Evolutionary conservation across 2,329 filamentous ascomycete species (phyloP).

Genomic region (Blumeriella jaapii): DNA sequence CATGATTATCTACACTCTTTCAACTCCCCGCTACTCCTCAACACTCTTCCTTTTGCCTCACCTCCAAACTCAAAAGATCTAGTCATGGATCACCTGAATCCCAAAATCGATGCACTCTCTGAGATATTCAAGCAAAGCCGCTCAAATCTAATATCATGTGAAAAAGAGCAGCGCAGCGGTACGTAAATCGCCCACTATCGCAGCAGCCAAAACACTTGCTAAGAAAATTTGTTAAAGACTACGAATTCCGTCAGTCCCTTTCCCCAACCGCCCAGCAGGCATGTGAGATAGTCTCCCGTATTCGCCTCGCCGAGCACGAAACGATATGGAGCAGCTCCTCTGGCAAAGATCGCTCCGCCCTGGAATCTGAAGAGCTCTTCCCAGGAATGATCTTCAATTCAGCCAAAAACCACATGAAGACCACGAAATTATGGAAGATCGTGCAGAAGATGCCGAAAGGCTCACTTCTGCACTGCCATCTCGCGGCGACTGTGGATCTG

Average conservation of each 20-base stretch:
- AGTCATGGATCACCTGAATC: background rate
- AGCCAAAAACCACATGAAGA: conserved; percentile 70
- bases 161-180: conserved; percentile 16
- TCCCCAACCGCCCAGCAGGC: conserved; percentile 67
- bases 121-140: conserved; percentile 7
- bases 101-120: background rate
- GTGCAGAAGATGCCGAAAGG: conserved; percentile 81
- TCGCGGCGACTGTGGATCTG: conserved; percentile 79
- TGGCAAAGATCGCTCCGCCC: conserved; percentile 48
- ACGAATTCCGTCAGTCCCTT: conserved; percentile 57
- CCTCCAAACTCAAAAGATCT: background rate
- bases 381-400: conserved; percentile 86
- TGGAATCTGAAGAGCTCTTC: conserved; percentile 53
- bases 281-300: conserved; percentile 63
- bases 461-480: conserved; percentile 70
- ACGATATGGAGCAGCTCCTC: conserved; percentile 54
- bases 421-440: conserved; percentile 72
- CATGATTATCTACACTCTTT: background rate
- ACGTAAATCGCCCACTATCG: no score
- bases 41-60: background rate
- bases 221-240: no score
- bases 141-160: conserved; percentile 9
- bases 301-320: conserved; percentile 61
- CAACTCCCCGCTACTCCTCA: background rate
- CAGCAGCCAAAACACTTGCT: no score